Conservation (phyloP, 1,139 yeast genomes). For the Yamadazyma trypodendri region DNA sequence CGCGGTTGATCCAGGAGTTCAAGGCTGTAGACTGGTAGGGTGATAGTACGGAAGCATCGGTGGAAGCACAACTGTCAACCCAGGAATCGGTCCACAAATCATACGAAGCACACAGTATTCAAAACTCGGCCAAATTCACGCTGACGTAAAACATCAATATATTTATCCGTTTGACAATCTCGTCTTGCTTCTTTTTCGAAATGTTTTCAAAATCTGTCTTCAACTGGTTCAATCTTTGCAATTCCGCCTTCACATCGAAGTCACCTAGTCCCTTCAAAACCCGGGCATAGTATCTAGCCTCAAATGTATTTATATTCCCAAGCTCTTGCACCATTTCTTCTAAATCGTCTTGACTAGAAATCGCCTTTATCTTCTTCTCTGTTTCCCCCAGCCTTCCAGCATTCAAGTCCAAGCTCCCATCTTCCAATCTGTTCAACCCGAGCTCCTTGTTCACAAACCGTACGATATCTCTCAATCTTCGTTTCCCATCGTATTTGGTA, state of each 20-base stretch:
- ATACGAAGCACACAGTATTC: too few species aligned
- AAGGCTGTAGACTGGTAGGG: constrained; percentile 57
- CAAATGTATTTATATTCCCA: constrained; percentile 1
- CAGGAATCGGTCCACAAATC: too few species aligned
- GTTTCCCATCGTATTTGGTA: constrained; percentile 37
- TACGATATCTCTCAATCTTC: constrained; percentile 44
- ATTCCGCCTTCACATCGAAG: constrained; percentile 41
- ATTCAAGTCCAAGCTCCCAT: constrained; percentile 46
- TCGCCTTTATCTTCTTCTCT: constrained; percentile 22
- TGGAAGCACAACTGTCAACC: too few species aligned
- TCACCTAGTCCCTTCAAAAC: constrained; percentile 6
- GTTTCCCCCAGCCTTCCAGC: constrained; percentile 51
- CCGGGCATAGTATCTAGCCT: constrained; percentile 5
- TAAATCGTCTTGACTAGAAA: constrained; percentile 1
- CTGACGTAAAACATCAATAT: constrained; percentile 31
- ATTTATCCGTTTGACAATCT: constrained; percentile 45
- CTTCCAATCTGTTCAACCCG: constrained; percentile 48
- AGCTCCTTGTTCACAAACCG: constrained; percentile 49
- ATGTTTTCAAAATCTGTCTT: constrained; percentile 23
- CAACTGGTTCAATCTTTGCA: constrained; percentile 48
- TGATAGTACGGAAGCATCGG: too few species aligned
- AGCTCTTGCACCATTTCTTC: neutral
- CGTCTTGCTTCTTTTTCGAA: constrained; percentile 7
- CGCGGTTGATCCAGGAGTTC: constrained; percentile 61
- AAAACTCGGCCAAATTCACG: too few species aligned